Percentiles rank a stretch among this genome's conserved stretches.
Evolutionary conservation across 768 basidiomycete genomes (phyloP).

Genomic region (Calocybe cyanea): DNA sequence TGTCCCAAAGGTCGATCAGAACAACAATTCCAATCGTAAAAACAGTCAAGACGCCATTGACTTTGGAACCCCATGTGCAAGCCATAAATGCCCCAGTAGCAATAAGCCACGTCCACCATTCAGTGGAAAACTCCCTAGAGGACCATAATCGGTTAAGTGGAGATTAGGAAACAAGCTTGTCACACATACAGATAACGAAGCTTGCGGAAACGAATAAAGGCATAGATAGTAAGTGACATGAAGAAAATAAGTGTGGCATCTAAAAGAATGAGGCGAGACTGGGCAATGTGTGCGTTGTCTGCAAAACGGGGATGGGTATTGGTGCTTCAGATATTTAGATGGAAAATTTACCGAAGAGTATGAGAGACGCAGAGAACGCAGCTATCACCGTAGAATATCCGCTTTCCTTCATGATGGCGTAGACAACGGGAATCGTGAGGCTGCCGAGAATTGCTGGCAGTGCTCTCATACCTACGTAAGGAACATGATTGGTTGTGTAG

Average conservation of each 20-base stretch:
- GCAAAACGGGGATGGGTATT: background rate
- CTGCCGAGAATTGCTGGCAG: slow-evolving; percentile 90
- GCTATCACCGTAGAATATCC: slow-evolving; percentile 92
- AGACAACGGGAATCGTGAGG: slow-evolving; percentile 87
- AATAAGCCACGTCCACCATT: slow-evolving; percentile 95
- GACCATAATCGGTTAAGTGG: slow-evolving; percentile 1
- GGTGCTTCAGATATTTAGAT: background rate
- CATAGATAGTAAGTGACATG: slow-evolving; percentile 90
- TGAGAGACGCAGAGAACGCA: slow-evolving; percentile 80
- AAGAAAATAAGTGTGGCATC: slow-evolving; percentile 95
- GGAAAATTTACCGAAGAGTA: slow-evolving; percentile 76
- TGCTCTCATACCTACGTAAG: slow-evolving; percentile 90
- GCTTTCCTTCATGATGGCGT: slow-evolving; percentile 96
- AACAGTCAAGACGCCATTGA: slow-evolving; percentile 94
- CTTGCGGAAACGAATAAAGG: slow-evolving; percentile 93
- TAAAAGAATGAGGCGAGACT: slow-evolving; percentile 94
- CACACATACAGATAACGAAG: slow-evolving; percentile 74
- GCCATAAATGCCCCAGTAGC: slow-evolving; percentile 92
- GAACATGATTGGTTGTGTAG: slow-evolving; percentile 82
- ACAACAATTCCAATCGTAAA: slow-evolving; percentile 87
- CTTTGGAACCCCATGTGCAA: slow-evolving; percentile 95
- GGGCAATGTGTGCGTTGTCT: slow-evolving; percentile 97
- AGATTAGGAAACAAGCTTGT: background rate
- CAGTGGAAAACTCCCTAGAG: slow-evolving; percentile 74
- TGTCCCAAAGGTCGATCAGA: slow-evolving; percentile 89